Percentiles rank a stretch among this genome's conserved stretches.
These are phyloP conservation scores for Yamadazyma taylorii DNA, from an alignment of 1,139 yeast genomes.

Conservation along the genomic window DNA sequence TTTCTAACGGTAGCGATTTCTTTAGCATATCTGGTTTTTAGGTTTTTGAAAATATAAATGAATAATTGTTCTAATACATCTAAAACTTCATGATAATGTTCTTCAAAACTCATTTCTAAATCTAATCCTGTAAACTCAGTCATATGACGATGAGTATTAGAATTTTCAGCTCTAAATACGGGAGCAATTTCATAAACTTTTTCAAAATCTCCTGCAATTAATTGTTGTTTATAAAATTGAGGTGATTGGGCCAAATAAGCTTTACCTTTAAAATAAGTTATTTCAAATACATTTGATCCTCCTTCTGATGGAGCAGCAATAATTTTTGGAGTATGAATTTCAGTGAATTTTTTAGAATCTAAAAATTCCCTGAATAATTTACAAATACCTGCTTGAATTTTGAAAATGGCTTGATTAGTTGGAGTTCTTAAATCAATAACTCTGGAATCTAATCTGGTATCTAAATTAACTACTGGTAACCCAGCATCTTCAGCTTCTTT, in stretches of 20 bases:
- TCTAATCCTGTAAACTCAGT: constrained; percentile 98
- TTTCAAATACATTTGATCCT: constrained; percentile 94
- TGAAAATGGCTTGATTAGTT: constrained; percentile 96
- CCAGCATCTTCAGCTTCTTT: constrained; percentile 92
- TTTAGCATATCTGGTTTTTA: constrained; percentile 72
- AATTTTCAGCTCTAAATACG: constrained; percentile 98
- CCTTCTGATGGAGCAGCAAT: constrained; percentile 97
- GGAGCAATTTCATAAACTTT: constrained; percentile 95
- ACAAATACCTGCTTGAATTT: constrained; percentile 88
- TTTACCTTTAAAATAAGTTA: constrained; percentile 85
- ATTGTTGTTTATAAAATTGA: constrained; percentile 95
- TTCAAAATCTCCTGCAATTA: constrained; percentile 97
- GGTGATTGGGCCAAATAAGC: constrained; percentile 98
- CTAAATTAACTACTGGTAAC: constrained; percentile 91
- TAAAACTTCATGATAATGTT: constrained; percentile 93
- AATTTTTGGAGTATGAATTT: constrained; percentile 93
- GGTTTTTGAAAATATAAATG: constrained; percentile 81
- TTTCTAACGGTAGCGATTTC: constrained; percentile 90
- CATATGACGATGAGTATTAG: constrained; percentile 98
- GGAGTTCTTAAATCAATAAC: constrained; percentile 95
- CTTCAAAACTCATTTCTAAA: constrained; percentile 97
- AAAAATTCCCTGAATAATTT: constrained; percentile 87
- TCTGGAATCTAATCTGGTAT: constrained; percentile 92
- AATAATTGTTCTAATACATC: constrained; percentile 83
- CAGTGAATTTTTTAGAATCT: constrained; percentile 66